Evolutionary conservation across 2,329 filamentous ascomycete genomes (phyloP).

Genomic region (Penicillium rolfsii): DNA sequence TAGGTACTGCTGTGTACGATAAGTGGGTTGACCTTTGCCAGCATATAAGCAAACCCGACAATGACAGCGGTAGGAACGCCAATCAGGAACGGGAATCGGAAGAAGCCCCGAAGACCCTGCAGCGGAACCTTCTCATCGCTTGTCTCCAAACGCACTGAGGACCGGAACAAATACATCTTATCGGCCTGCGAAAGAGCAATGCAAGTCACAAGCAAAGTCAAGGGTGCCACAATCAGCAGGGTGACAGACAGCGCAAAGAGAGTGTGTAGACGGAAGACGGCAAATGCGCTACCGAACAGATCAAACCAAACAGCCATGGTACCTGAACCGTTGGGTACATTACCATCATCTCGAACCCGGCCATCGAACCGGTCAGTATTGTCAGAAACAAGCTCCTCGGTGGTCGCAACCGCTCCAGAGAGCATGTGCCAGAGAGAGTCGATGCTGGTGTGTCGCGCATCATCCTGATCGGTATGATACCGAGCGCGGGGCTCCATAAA

Average conservation of each 20-base stretch:
- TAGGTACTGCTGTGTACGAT: slow-evolving; percentile 91
- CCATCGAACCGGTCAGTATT: slow-evolving; percentile 69
- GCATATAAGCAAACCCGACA: slow-evolving; percentile 71
- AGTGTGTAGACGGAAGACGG: slow-evolving; percentile 76
- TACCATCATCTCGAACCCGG: slow-evolving; percentile 58
- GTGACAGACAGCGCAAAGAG: slow-evolving; percentile 88
- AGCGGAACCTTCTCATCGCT: slow-evolving; percentile 65
- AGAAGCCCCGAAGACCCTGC: slow-evolving; percentile 78
- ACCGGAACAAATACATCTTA: slow-evolving; percentile 87
- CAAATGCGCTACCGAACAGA: slow-evolving; percentile 78
- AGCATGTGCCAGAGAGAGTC: slow-evolving; percentile 92
- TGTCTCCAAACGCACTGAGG: slow-evolving; percentile 63
- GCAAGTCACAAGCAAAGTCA: slow-evolving; percentile 71
- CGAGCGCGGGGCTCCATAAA: slow-evolving; percentile 84
- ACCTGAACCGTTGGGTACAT: slow-evolving; percentile 68
- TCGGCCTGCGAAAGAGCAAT: slow-evolving; percentile 70
- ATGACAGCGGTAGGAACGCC: slow-evolving; percentile 68
- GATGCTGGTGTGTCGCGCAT: slow-evolving; percentile 70
- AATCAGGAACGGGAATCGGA: slow-evolving; percentile 79
- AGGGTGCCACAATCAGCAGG: slow-evolving; percentile 75
- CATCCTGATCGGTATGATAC: slow-evolving; percentile 92
- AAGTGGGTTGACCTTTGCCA: slow-evolving; percentile 82
- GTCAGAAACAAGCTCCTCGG: slow-evolving; percentile 70
- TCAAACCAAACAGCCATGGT: slow-evolving; percentile 90
- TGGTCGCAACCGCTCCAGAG: slow-evolving; percentile 76